These are phyloP conservation scores for Arctium minus DNA, from an alignment of 129 eudicot species.

Conservation along the genomic window DNA sequence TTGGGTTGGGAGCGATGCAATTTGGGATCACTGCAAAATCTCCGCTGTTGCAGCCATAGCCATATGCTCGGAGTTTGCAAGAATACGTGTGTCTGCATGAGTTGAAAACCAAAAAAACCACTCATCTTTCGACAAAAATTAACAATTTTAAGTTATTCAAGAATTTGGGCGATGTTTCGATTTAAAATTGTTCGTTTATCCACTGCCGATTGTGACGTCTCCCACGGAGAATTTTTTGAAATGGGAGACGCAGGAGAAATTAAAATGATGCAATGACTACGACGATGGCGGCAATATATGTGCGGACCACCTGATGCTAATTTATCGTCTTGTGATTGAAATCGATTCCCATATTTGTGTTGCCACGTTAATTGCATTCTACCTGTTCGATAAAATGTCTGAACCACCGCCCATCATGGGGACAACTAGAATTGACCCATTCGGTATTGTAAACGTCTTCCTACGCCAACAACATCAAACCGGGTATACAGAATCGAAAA, in stretches of 20 bases:
- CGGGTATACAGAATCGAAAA: neutral
- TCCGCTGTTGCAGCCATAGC: too few species aligned
- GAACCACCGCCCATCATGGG: slow-evolving; percentile 14
- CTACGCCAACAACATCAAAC: neutral
- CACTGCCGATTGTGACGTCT: neutral
- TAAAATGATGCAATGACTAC: neutral
- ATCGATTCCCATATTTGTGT: neutral
- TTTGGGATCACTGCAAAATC: too few species aligned
- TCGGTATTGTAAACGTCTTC: neutral
- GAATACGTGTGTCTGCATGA: too few species aligned
- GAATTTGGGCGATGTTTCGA: too few species aligned
- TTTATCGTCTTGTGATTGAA: neutral
- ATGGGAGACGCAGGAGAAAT: neutral
- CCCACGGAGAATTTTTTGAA: neutral
- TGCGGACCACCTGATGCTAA: neutral
- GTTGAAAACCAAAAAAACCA: too few species aligned
- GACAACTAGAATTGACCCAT: neutral
- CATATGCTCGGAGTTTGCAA: too few species aligned
- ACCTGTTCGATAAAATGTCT: slow-evolving; percentile 21
- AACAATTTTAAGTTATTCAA: too few species aligned
- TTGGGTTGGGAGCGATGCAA: too few species aligned
- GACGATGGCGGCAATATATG: neutral
- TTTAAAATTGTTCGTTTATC: neutral
- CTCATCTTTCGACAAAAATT: too few species aligned
- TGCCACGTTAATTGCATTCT: neutral